Evolutionary conservation across 805 yeast species (phyloP).

Genomic region (Crinitomyces ghanaensis): DNA sequence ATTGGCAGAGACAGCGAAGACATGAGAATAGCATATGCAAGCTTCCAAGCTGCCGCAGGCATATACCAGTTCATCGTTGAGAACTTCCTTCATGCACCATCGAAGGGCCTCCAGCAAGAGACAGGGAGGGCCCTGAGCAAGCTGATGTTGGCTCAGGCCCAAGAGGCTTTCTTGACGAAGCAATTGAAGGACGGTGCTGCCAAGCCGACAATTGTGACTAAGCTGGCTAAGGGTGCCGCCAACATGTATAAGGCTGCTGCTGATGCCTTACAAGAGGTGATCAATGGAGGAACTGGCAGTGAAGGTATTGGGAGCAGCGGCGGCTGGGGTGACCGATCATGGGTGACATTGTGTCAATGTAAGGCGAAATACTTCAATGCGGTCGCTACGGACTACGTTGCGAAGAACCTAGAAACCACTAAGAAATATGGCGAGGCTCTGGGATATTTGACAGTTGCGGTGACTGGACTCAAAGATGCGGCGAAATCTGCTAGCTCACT

Average conservation of each 20-base stretch:
- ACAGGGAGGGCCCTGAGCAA: conserved; percentile 52
- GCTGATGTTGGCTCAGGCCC: conserved; percentile 77
- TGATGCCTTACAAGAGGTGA: conserved; percentile 28
- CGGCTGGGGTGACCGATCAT: conserved; percentile 33
- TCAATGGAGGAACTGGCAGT: conserved; percentile 22
- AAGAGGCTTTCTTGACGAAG: conserved; percentile 65
- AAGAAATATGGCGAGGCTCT: conserved; percentile 68
- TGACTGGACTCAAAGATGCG: conserved; percentile 21
- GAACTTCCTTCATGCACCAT: conserved; percentile 82
- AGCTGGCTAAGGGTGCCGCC: conserved; percentile 55
- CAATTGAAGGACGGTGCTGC: conserved; percentile 33
- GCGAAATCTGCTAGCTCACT: conserved; percentile 16
- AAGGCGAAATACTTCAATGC: conserved; percentile 48
- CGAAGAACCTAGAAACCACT: conserved; percentile 39
- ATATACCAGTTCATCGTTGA: conserved; percentile 60
- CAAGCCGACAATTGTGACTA: conserved; percentile 64
- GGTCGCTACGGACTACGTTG: conserved; percentile 49
- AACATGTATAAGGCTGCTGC: conserved; percentile 42
- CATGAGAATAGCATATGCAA: conserved; percentile 46
- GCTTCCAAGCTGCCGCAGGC: conserved; percentile 69
- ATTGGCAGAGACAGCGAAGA: conserved; percentile 31
- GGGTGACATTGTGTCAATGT: conserved; percentile 45
- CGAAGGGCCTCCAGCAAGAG: conserved; percentile 59
- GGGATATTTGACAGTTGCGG: conserved; percentile 46
- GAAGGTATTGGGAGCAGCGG: no score